Percentiles rank a stretch among this genome's conserved stretches.
These are phyloP conservation scores for Chrysosporium keratinophilum DNA, from an alignment of 2,329 filamentous ascomycete genomes.

Conservation along the genomic window DNA sequence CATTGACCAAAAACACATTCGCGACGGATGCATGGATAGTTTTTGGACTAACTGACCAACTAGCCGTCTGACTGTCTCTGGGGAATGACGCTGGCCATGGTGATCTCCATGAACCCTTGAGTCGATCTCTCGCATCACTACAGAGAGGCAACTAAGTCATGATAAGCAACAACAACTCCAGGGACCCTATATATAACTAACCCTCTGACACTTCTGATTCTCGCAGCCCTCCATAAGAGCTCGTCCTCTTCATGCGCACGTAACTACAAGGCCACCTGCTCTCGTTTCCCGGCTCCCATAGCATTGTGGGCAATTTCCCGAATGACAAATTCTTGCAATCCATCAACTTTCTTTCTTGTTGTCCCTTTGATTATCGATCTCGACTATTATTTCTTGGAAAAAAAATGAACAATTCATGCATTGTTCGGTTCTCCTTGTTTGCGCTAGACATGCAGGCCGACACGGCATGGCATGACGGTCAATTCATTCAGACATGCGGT, in stretches of 20 bases:
- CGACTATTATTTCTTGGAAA: background rate
- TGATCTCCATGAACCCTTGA: background rate
- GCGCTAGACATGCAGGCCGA: slow-evolving; percentile 7
- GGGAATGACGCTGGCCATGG: background rate
- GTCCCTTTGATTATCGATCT: background rate
- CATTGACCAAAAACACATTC: background rate
- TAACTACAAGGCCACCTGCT: background rate
- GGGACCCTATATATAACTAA: background rate
- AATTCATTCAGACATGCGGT: slow-evolving; percentile 6
- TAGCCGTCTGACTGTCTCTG: background rate
- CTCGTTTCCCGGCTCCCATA: background rate
- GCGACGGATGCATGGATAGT: background rate
- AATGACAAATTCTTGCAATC: slow-evolving; percentile 7
- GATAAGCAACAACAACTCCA: background rate
- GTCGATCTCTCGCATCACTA: background rate
- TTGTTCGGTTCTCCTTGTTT: background rate
- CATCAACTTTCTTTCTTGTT: slow-evolving; percentile 1
- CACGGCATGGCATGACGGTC: background rate
- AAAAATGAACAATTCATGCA: slow-evolving; percentile 5
- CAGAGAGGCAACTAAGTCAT: background rate
- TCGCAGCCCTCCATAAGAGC: background rate
- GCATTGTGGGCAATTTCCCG: background rate
- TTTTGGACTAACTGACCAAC: background rate
- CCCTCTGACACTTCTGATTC: background rate
- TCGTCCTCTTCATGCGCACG: background rate